Evolutionary conservation across 2,329 filamentous ascomycete species (phyloP).

Genomic region (Raffaelea deltoideospora): DNA sequence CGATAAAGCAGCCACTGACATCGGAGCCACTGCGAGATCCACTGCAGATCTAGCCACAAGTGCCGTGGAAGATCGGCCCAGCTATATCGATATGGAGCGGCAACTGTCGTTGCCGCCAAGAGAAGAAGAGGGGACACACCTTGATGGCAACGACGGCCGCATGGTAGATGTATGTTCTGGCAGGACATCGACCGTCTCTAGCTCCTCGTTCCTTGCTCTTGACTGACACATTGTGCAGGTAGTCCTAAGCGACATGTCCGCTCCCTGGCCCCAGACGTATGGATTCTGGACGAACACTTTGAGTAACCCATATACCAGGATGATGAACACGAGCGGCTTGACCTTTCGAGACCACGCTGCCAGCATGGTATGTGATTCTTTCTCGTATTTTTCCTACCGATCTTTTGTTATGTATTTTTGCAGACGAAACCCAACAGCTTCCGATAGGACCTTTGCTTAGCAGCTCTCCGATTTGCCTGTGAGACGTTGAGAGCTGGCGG

Average conservation of each 20-base stretch:
- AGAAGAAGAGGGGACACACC: constrained; percentile 14
- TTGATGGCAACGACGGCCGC: constrained; percentile 27
- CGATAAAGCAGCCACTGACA: constrained; percentile 5
- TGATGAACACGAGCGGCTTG: constrained; percentile 97
- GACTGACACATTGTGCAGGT: constrained; percentile 29
- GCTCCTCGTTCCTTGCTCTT: not conserved
- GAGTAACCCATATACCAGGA: constrained; percentile 92
- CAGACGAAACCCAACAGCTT: no score
- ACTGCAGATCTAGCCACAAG: not conserved
- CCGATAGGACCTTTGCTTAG: constrained; percentile 68
- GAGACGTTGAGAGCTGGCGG: constrained; percentile 72
- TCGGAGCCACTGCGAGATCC: not conserved
- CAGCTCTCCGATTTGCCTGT: constrained; percentile 71
- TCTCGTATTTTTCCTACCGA: not conserved
- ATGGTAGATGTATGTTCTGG: constrained; percentile 52
- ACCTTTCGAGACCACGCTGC: constrained; percentile 75
- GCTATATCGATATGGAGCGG: constrained; percentile 53
- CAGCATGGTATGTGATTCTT: constrained; percentile 61
- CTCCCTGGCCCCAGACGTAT: constrained; percentile 72
- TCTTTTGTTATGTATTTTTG: not conserved
- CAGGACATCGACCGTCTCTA: not conserved
- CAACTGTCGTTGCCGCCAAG: constrained; percentile 18
- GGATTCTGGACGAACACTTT: constrained; percentile 75
- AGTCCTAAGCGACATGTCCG: constrained; percentile 98
- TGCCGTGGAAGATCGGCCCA: constrained; percentile 30